Percentiles rank a stretch among this genome's conserved stretches.
phyloP scores from a whole-genome alignment of 139 green algal genomes.

The Micractinium sp. region DNA sequence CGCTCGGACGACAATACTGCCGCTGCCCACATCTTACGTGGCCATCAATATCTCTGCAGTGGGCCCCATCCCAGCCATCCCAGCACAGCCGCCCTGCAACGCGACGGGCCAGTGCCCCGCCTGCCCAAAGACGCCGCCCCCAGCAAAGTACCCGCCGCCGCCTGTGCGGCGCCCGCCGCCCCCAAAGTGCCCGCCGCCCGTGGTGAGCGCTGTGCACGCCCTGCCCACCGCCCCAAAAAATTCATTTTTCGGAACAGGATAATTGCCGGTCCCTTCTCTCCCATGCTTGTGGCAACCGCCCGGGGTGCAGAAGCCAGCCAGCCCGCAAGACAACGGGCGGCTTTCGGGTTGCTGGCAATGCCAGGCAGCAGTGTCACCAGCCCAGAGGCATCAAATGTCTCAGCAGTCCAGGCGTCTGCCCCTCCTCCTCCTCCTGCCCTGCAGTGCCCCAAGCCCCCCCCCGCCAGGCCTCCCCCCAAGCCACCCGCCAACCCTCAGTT shows the following conservation, averaged over 20 bases:
- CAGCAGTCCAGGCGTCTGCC: too few species aligned
- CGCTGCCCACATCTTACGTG: not conserved
- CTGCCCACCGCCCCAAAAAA: not conserved
- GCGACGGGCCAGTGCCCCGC: too few species aligned
- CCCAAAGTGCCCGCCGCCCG: not conserved
- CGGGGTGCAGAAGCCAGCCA: too few species aligned
- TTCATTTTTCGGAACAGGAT: not conserved
- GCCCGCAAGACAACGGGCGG: not conserved
- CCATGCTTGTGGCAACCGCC: too few species aligned
- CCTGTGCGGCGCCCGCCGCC: not conserved
- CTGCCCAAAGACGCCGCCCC: not conserved
- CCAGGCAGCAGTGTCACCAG: not conserved
- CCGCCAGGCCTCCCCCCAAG: not conserved
- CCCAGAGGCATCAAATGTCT: too few species aligned
- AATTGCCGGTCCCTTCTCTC: not conserved
- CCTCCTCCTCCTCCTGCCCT: not conserved
- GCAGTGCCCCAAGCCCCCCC: slow-evolving; percentile 3
- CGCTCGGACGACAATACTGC: not conserved
- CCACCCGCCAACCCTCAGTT: not conserved
- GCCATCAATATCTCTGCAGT: not conserved
- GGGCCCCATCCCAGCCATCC: not conserved
- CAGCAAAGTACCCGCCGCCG: not conserved
- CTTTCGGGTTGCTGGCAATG: too few species aligned
- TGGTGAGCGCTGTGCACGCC: not conserved
- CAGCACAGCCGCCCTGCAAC: slow-evolving; percentile 12